phyloP scores from a whole-genome alignment of 1,139 yeast species.

The Pichia sp. region DNA sequence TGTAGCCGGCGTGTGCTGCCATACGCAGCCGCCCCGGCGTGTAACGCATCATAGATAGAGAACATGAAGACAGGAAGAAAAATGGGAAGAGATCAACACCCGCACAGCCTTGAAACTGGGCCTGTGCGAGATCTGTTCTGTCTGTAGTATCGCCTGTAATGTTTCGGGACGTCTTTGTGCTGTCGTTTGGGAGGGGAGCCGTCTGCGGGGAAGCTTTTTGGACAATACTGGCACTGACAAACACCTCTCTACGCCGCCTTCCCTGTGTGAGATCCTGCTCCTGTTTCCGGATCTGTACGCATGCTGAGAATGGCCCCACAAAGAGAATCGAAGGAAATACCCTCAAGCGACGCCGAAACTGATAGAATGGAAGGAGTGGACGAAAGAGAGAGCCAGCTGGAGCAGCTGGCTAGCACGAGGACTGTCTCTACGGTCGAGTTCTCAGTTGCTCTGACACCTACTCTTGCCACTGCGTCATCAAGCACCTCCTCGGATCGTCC shows the following conservation, averaged over 20 bases:
- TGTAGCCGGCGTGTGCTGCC: background rate
- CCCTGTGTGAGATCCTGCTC: background rate
- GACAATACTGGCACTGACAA: too few relatives aligned
- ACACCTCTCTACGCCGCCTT: too few relatives aligned
- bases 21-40: too few relatives aligned
- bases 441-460: background rate
- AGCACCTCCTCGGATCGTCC: background rate
- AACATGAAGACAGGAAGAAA: background rate
- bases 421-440: background rate
- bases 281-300: background rate
- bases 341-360: slow-evolving; percentile 73
- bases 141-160: background rate
- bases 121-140: background rate
- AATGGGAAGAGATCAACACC: background rate
- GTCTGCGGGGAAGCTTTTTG: background rate
- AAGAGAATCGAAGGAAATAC: slow-evolving; percentile 10
- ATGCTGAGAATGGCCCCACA: slow-evolving; percentile 35
- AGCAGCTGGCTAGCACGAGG: slow-evolving; percentile 29
- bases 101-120: background rate
- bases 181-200: too few relatives aligned
- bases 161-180: too few relatives aligned
- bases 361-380: slow-evolving; percentile 60
- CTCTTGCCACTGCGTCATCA: background rate
- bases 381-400: slow-evolving; percentile 36
- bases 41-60: background rate